phyloP scores from a whole-genome alignment of 208 protist genomes.

The Crithidia acanthocephali region DNA sequence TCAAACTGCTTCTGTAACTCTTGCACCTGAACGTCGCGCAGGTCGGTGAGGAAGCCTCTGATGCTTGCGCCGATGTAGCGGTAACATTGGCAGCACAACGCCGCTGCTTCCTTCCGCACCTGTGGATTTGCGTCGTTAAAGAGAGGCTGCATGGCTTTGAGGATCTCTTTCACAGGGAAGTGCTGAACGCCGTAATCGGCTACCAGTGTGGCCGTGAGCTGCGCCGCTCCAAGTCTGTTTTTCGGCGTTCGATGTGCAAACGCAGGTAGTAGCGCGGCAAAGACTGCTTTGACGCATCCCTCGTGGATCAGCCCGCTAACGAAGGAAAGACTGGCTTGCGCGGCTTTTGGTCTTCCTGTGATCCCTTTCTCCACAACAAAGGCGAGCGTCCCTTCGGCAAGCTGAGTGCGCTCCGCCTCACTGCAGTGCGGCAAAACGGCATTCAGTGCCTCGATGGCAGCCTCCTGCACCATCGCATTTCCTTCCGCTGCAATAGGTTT shows the following conservation, averaged over 20 bases:
- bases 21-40: slow-evolving; percentile 86
- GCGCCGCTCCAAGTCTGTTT: slow-evolving; percentile 53
- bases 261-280: slow-evolving; percentile 46
- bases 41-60: slow-evolving; percentile 69
- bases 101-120: slow-evolving; percentile 73
- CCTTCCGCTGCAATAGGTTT: slow-evolving; percentile 46
- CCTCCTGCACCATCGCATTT: slow-evolving; percentile 69
- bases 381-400: slow-evolving; percentile 44
- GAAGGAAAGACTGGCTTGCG: slow-evolving; percentile 50
- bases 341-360: slow-evolving; percentile 73
- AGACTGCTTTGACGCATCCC: slow-evolving; percentile 51
- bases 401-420: slow-evolving; percentile 40
- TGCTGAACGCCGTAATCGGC: slow-evolving; percentile 67
- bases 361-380: slow-evolving; percentile 80
- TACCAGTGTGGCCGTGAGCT: slow-evolving; percentile 62
- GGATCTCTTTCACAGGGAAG: slow-evolving; percentile 66
- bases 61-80: slow-evolving; percentile 77
- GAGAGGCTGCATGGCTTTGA: slow-evolving; percentile 80
- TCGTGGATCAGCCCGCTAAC: slow-evolving; percentile 52
- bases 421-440: slow-evolving; percentile 47
- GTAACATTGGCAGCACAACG: slow-evolving; percentile 87
- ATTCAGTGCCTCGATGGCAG: slow-evolving; percentile 60
- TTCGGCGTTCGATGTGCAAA: slow-evolving; percentile 74
- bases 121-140: slow-evolving; percentile 85
- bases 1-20: slow-evolving; percentile 87